phyloP scores from a whole-genome alignment of 148 eudicot species.

The Oxyria digyna region DNA sequence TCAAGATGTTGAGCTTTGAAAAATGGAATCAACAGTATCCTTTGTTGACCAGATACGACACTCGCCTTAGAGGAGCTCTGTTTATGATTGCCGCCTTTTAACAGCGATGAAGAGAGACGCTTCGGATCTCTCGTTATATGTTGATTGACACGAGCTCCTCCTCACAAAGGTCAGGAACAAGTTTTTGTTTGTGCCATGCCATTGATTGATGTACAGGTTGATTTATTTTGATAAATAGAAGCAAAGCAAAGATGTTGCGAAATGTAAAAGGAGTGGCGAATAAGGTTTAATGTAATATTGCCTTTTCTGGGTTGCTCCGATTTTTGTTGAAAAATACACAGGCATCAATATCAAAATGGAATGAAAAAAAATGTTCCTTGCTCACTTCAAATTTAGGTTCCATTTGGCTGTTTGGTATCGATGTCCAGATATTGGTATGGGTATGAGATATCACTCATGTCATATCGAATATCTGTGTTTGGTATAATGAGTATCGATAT shows the following conservation, averaged over 20 bases:
- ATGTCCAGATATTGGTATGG: too few species aligned
- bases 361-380: neutral
- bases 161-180: constrained; percentile 3
- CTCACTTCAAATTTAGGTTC: neutral
- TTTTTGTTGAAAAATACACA: neutral
- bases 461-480: too few species aligned
- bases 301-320: neutral
- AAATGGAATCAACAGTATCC: neutral
- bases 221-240: neutral
- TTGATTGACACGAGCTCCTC: neutral
- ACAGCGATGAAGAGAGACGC: neutral
- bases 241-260: constrained; percentile 1
- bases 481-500: too few species aligned
- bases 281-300: neutral
- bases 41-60: neutral
- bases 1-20: constrained; percentile 22
- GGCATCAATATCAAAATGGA: neutral
- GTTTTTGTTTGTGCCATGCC: neutral
- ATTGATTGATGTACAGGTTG: constrained; percentile 1
- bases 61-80: neutral
- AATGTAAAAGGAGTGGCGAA: neutral
- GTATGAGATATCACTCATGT: too few species aligned
- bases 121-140: neutral
- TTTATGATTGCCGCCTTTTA: neutral
- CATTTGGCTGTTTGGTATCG: too few species aligned